Percentiles rank a stretch among this genome's conserved stretches.
Evolutionary conservation across 106 monocot genomes (phyloP).

Genomic region (Dioscorea dumetorum): DNA sequence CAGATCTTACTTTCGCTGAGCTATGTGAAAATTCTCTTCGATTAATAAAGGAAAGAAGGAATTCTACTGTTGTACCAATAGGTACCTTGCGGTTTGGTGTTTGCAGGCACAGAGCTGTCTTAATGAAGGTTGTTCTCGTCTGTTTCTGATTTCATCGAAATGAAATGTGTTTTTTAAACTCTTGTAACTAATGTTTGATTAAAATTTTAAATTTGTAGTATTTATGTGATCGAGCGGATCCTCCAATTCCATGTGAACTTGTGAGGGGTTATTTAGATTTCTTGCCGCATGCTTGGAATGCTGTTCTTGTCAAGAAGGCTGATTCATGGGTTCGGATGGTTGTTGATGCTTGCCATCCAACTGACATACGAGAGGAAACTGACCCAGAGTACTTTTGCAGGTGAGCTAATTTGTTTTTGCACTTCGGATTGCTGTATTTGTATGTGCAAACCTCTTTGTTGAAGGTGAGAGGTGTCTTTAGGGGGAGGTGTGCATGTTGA

Average conservation of each 20-base stretch:
- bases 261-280: constrained; percentile 93
- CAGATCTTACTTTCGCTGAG: constrained; percentile 37
- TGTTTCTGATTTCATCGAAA: background rate
- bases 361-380: constrained; percentile 82
- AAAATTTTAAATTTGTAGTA: constrained; percentile 48
- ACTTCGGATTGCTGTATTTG: background rate
- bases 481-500: too few relatives aligned
- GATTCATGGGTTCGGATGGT: constrained; percentile 60
- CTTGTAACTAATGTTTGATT: constrained; percentile 2
- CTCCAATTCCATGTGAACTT: constrained; percentile 93
- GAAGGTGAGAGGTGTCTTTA: too few relatives aligned
- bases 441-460: too few relatives aligned
- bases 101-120: constrained; percentile 93
- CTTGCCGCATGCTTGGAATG: constrained; percentile 98
- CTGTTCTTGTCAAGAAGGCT: constrained; percentile 50
- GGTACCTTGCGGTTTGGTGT: constrained; percentile 83
- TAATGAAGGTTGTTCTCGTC: constrained; percentile 77
- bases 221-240: constrained; percentile 89
- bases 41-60: constrained; percentile 58
- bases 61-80: constrained; percentile 84
- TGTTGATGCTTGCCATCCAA: constrained; percentile 91
- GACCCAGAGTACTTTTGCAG: constrained; percentile 94
- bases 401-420: constrained; percentile 18
- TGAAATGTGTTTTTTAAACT: background rate
- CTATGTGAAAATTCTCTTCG: constrained; percentile 71